A percentile compares a stretch with the other conserved stretches of the same genome.
phyloP scores from a whole-genome alignment of 495 filamentous ascomycete genomes.

The Platismatia glauca region DNA sequence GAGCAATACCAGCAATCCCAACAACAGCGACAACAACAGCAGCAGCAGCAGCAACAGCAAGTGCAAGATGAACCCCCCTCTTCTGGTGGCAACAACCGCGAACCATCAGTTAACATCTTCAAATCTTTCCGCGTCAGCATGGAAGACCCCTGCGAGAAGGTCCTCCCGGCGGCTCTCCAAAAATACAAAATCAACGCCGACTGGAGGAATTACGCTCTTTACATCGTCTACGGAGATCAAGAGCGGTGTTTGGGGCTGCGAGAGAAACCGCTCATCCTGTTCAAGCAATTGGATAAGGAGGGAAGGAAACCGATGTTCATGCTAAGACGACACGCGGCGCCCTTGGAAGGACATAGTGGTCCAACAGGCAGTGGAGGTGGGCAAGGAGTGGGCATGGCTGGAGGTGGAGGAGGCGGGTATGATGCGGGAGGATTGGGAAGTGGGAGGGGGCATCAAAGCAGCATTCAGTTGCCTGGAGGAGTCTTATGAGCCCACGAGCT shows the following conservation, averaged over 20 bases:
- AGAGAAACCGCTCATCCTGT: slow-evolving; percentile 87
- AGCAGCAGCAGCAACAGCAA: slow-evolving; percentile 11
- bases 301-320: slow-evolving; percentile 99
- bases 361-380: slow-evolving; percentile 12
- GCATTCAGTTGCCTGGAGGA: slow-evolving; percentile 26
- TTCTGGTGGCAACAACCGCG: slow-evolving; percentile 36
- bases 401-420: slow-evolving; percentile 7
- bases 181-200: slow-evolving; percentile 98
- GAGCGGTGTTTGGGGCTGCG: slow-evolving; percentile 87
- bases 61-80: slow-evolving; percentile 33
- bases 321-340: slow-evolving; percentile 58
- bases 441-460: slow-evolving; percentile 21
- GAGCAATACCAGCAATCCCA: slow-evolving; percentile 6
- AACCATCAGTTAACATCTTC: slow-evolving; percentile 78
- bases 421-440: slow-evolving; percentile 17
- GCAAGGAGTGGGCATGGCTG: slow-evolving; percentile 8
- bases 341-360: slow-evolving; percentile 24
- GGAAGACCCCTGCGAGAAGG: slow-evolving; percentile 96
- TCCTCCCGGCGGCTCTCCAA: slow-evolving; percentile 87
- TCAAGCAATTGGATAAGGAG: slow-evolving; percentile 94
- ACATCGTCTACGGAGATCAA: slow-evolving; percentile 96
- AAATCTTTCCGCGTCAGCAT: slow-evolving; percentile 95
- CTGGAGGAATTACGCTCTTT: slow-evolving; percentile 93
- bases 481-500: slow-evolving; percentile 19
- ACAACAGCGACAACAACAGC: slow-evolving; percentile 12